phyloP scores from a whole-genome alignment of 768 basidiomycete genomes.

The Mycena rosella region DNA sequence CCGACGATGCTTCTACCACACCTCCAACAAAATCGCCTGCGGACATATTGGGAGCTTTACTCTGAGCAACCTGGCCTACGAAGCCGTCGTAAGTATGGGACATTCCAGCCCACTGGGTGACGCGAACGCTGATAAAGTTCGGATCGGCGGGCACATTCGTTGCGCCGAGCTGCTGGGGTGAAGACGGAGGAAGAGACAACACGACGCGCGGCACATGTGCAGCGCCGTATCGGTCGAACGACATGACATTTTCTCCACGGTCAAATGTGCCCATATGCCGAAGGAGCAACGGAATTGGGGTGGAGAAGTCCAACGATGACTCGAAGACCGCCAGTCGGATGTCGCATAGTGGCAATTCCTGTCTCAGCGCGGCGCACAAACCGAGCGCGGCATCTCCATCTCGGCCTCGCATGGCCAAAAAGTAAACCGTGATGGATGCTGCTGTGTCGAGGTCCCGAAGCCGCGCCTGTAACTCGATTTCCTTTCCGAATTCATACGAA shows the following conservation, averaged over 20 bases:
- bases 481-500: constrained; percentile 14
- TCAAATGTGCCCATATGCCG: not conserved
- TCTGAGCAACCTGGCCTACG: constrained; percentile 8
- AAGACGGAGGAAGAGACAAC: not conserved
- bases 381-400: constrained; percentile 19
- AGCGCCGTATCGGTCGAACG: not conserved
- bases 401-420: not conserved
- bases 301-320: not conserved
- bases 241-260: constrained; percentile 4
- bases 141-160: not conserved
- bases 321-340: constrained; percentile 21
- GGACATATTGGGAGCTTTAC: not conserved
- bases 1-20: not conserved
- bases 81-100: constrained; percentile 14
- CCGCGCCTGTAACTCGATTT: not conserved
- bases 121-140: not conserved
- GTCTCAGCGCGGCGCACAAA: not conserved
- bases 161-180: not conserved
- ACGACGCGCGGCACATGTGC: constrained; percentile 1
- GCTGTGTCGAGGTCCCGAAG: not conserved
- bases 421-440: not conserved
- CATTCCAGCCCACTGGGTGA: constrained; percentile 16
- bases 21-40: constrained; percentile 12
- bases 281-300: not conserved
- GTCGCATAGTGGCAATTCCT: constrained; percentile 6